Evolutionary conservation across 2,329 filamentous ascomycete genomes (phyloP), one percentile per base, ranked within the genome.

Genomic region (Calonectria pseudoturangicola): DNA sequence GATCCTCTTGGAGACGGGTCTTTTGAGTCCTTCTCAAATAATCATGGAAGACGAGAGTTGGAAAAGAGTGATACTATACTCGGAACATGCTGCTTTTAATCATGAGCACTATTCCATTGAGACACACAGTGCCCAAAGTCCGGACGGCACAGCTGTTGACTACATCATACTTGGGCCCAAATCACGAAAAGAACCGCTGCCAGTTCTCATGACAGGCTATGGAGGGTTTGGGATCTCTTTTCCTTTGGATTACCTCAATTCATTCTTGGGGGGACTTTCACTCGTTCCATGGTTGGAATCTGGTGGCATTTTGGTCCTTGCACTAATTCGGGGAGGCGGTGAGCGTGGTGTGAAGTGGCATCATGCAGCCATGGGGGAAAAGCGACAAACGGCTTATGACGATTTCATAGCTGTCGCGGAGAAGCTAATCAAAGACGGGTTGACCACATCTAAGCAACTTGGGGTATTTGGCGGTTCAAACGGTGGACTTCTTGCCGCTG

Each of bases 401-500:
- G 39, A 63, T 10, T 63, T 63, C 7, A 63, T 63, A 6, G 41
- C 25, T 12, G 39, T 63, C 25, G 41, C 58, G n/a, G 58, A 63
- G 41, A 28, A 43, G 25, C 41, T 63, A 4, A 43, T 30, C 5
- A 41, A 47, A 16, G 27, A 16, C 15, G 18, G 41, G 21, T n/a
- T 63, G 13, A 30, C 58, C 15, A 33, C 25, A 9, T 12, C 58
- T 13, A 28, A 63, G 7, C 58, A 47, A 9, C 25, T 63, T 21
- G 41, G 41, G 15, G 28, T 63, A 5, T 63, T 63, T 63, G 41
- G 27, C 4, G 25, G 39, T 15, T 63, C 58, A 4, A 63, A 47
- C 27, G 58, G 27, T 8, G 41, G 58, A 3, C 58, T 63, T 33
- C 58, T 63, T 9, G 58, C 58, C 9, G 58, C 25, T 13, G 41